Base-by-base conservation (phyloP, 2,329 filamentous ascomycete species). In the Lecanosticta acicola region DNA sequence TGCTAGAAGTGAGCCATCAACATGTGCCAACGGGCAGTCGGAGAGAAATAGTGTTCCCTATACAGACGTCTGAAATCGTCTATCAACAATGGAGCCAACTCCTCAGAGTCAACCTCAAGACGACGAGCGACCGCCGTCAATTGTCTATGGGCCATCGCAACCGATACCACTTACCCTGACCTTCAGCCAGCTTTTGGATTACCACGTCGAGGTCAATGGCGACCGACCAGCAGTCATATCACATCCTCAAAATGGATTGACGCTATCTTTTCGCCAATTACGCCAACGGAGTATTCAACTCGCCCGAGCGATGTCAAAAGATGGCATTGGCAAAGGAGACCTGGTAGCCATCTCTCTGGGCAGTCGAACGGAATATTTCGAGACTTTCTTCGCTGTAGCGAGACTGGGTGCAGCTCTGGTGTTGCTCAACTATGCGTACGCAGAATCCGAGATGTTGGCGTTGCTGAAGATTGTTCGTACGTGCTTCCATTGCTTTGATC, bases 351-450 rank as follows among this genome's bases (percentile, higher is more conserved):
- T 63, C 0, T 59, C 60, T 11, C 49, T 61, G 8, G 60, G 59
- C 39, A 61, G 59, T 48, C 53, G 60, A 38, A 41, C 56, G 19
- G 59, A 62, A 32, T 63, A 63, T 32, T 54, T 62, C 39, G 60
- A 63, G 43, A 59, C 57, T 1, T 62, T 61, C 48, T 59, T 69
- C 7, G 68, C 59, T 16, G 65, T 59, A 14, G 63, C 61, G 0
- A 44, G 50, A 17, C 44, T 60, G 13, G 58, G 58, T n/a, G 57
- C 58, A 32, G 55, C 59, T 33, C 67, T 87, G 41, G 83, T 87
- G 24, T 83, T 87, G 46, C 68, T 87, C 50, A 87, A 87, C 67
- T 87, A 86, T 66, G 86, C 83, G 0, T 87, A 87, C 59, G 86
- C 83, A 1, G 73, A 81, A 3, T 78, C 77, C 1, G 84, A 87